Evolutionary conservation across 139 green algal genomes (phyloP).

Genomic region (Tetradesmus obliquus): DNA sequence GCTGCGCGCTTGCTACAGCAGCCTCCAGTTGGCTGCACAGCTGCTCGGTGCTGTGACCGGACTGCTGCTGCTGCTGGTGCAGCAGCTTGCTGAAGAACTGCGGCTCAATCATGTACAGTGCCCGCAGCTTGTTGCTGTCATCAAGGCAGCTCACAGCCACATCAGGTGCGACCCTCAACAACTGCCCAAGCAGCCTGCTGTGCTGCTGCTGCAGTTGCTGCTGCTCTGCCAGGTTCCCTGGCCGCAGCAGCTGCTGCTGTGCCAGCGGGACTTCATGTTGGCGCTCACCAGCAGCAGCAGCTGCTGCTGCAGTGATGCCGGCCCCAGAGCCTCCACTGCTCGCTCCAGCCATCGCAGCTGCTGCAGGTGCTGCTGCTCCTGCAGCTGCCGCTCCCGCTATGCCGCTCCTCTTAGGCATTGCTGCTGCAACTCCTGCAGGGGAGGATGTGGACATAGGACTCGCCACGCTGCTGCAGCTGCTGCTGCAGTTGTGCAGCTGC

Average conservation of each 20-base stretch:
- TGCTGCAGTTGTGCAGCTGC: constrained; percentile 11
- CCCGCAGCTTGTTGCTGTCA: constrained; percentile 29
- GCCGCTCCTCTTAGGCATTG: neutral
- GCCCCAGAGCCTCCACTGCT: neutral
- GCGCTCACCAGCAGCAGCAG: neutral
- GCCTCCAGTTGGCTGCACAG: constrained; percentile 16
- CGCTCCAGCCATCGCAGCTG: neutral
- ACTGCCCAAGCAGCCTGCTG: constrained; percentile 14
- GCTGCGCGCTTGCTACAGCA: neutral
- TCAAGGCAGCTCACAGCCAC: constrained; percentile 9
- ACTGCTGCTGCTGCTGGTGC: neutral
- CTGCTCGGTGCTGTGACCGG: neutral
- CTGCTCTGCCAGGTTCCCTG: constrained; percentile 3
- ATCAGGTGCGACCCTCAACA: constrained; percentile 30
- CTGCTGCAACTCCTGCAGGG: neutral
- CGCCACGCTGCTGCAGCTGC: constrained; percentile 21
- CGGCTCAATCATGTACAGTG: constrained; percentile 12
- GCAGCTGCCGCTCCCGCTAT: neutral
- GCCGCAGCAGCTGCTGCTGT: neutral
- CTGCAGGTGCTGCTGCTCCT: constrained; percentile 14
- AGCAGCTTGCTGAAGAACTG: constrained; percentile 14
- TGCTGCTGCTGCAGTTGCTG: constrained; percentile 40
- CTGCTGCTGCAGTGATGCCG: neutral
- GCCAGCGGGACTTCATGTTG: constrained; percentile 11
- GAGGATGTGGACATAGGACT: neutral